Evolutionary conservation across 2,329 filamentous ascomycete genomes (phyloP), one percentile per base, ranked within the genome.

Genomic region (Dothidotthia symphoricarpi): DNA sequence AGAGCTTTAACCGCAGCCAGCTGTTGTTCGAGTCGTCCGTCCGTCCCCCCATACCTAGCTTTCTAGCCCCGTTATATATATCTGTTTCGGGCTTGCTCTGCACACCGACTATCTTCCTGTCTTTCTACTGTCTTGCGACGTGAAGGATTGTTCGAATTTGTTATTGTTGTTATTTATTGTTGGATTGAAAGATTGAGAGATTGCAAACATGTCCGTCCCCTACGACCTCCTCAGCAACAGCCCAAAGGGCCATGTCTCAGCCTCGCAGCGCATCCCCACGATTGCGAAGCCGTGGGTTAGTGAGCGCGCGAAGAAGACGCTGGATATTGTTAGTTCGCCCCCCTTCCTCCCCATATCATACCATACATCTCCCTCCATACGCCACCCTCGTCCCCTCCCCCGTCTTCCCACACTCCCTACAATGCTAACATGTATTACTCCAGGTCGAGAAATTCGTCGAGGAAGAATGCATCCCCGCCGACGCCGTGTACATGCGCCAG

Each of bases 401-500:
- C n/a, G 7, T 13, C 8, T 25, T 17, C 5, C 2, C 10, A 4
- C 8, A 11, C n/a, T 11, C 11, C 17, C 16, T n/a, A n/a, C 19
- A 22, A 9, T 5, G 9, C 19, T 22, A 9, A 22, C 19, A 9
- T 22, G 5, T 14, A 10, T 24, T 19, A 28, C 44, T 48, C 16
- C 49, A 81, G 78, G 87, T 98, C 53, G 88, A 91, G 74, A 88
- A 89, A 69, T 98, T 98, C 60, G 93, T 98, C 55, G 87, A 97
- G 65, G 90, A 95, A 70, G 90, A 95, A 75, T 98, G 73, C 53
- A 74, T 76, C 39, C 74, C 74, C 44, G 86, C 88, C 65, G 91
- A 97, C 63, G 75, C 84, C 40, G 78, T 96, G 49, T 85, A 86
- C 67, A 73, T 81, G 41, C 86, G 88, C 54, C 87, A 94, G 70